Evolutionary conservation across 805 yeast genomes (phyloP).

Genomic region (Yamadazyma ubonensis): DNA sequence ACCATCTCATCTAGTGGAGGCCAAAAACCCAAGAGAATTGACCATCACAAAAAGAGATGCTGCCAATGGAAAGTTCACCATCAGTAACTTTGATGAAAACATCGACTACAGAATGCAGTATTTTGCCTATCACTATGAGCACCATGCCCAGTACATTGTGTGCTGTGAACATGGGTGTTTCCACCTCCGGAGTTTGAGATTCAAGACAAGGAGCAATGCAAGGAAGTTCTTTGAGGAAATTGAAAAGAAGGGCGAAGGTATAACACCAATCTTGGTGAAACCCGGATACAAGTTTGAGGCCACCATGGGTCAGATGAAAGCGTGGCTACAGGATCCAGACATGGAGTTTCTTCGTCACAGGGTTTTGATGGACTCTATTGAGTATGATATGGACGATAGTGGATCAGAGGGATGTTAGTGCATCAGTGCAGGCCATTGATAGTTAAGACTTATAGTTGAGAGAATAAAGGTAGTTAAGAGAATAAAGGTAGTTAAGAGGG

Average conservation of each 20-base stretch:
- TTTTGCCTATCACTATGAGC: conserved; percentile 8
- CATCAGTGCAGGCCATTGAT: background rate
- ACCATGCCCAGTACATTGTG: conserved; percentile 8
- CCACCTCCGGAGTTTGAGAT: conserved; percentile 8
- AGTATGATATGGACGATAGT: background rate
- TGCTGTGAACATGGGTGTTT: conserved; percentile 10
- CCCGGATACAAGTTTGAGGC: conserved; percentile 4
- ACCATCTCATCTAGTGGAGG: conserved; percentile 3
- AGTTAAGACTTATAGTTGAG: too few species aligned
- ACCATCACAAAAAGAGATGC: conserved; percentile 3
- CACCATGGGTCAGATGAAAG: conserved; percentile 3
- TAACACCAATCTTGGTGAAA: conserved; percentile 1
- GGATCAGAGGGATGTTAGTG: background rate
- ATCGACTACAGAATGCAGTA: conserved; percentile 8
- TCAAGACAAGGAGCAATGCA: conserved; percentile 3
- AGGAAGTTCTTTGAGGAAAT: conserved; percentile 1
- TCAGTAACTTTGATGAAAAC: conserved; percentile 7
- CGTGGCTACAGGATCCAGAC: conserved; percentile 4
- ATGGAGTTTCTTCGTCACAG: conserved; percentile 3
- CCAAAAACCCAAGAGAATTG: background rate
- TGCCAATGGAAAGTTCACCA: conserved; percentile 4
- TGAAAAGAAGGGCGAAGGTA: background rate
- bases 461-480: too few species aligned
- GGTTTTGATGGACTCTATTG: conserved; percentile 1
- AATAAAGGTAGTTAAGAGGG: too few species aligned